Conservation (phyloP, 1,139 yeast genomes). For the Magnusiomyces clavatus region DNA sequence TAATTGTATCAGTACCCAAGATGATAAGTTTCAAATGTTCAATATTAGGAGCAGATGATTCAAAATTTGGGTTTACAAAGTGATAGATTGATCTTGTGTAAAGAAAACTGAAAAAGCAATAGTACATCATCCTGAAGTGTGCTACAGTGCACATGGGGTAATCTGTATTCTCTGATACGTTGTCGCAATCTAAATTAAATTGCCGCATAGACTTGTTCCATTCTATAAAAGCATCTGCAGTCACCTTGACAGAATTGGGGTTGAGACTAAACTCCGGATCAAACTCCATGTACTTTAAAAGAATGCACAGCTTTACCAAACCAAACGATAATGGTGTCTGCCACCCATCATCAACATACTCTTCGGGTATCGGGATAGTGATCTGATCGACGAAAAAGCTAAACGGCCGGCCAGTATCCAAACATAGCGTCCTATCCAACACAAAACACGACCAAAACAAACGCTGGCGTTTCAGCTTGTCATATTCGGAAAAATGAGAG, state of each 20-base stretch:
- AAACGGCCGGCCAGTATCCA: slow-evolving; percentile 48
- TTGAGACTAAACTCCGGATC: slow-evolving; percentile 20
- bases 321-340: slow-evolving; percentile 42
- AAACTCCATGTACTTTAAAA: slow-evolving; percentile 19
- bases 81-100: slow-evolving; percentile 14
- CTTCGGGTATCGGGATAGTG: slow-evolving; percentile 33
- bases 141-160: slow-evolving; percentile 17
- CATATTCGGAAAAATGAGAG: slow-evolving; percentile 33
- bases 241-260: slow-evolving; percentile 10
- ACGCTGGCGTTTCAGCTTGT: slow-evolving; percentile 43
- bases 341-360: slow-evolving; percentile 46
- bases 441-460: slow-evolving; percentile 53
- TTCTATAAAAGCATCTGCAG: slow-evolving; percentile 11
- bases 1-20: slow-evolving; percentile 26
- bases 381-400: slow-evolving; percentile 39
- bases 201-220: slow-evolving; percentile 19
- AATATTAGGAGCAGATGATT: slow-evolving; percentile 7
- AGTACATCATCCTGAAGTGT: slow-evolving; percentile 15
- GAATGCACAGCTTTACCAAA: slow-evolving; percentile 21
- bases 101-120: slow-evolving; percentile 10
- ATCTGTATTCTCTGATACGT: slow-evolving; percentile 14
- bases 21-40: slow-evolving; percentile 15
- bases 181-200: slow-evolving; percentile 13
- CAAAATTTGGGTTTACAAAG: slow-evolving; percentile 6
- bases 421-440: slow-evolving; percentile 47